Evolutionary conservation across 805 yeast species (phyloP).

Genomic region (Pichia pseudocactophila): DNA sequence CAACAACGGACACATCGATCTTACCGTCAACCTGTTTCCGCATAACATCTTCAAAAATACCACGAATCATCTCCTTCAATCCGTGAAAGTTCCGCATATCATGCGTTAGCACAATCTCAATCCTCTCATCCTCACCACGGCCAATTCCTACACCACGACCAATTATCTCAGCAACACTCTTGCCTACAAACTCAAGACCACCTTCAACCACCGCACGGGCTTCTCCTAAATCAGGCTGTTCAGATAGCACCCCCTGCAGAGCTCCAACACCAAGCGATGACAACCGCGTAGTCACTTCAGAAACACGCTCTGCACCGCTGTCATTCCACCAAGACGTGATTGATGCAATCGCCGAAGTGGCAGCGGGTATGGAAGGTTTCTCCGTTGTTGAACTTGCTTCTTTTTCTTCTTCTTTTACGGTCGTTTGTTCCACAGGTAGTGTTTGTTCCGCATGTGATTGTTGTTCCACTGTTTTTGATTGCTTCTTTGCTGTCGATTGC

Average conservation of each 20-base stretch:
- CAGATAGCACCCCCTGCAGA: too few relatives aligned
- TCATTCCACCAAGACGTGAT: constrained; percentile 69
- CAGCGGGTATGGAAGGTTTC: too few relatives aligned
- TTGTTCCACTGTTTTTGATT: too few relatives aligned
- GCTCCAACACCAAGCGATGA: too few relatives aligned
- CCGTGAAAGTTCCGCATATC: constrained; percentile 47
- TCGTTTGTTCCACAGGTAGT: background rate
- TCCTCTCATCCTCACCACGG: constrained; percentile 42
- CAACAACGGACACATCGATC: constrained; percentile 50
- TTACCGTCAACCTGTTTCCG: constrained; percentile 69
- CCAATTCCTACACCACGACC: constrained; percentile 24
- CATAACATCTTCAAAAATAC: constrained; percentile 55
- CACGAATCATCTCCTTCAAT: constrained; percentile 33
- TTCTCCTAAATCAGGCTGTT: too few relatives aligned
- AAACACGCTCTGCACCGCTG: too few relatives aligned
- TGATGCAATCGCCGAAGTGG: constrained; percentile 50
- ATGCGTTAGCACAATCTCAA: constrained; percentile 57
- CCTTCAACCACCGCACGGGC: constrained; percentile 28
- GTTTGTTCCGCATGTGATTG: too few relatives aligned
- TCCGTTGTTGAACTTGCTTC: background rate
- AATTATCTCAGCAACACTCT: constrained; percentile 30
- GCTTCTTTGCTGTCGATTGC: too few relatives aligned
- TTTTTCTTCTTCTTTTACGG: background rate
- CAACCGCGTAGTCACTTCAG: too few relatives aligned
- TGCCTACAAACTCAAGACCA: constrained; percentile 20